phyloP scores from a whole-genome alignment of 805 yeast species.

The Metschnikowia drakensbergensis region DNA sequence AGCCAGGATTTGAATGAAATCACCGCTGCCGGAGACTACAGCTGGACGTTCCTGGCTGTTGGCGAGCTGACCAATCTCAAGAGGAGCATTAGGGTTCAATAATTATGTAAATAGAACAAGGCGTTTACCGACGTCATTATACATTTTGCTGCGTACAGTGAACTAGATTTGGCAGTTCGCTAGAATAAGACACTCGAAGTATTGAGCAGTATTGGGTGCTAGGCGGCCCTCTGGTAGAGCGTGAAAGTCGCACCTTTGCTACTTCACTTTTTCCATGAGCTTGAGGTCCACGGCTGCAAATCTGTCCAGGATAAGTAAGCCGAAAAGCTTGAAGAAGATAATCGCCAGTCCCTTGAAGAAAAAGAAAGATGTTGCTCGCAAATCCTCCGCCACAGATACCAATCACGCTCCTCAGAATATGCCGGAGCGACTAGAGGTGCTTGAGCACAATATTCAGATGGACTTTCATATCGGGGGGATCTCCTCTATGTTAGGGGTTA shows the following conservation, averaged over 20 bases:
- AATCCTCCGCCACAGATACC: not conserved
- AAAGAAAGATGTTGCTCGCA: constrained; percentile 10
- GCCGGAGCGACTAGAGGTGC: constrained; percentile 17
- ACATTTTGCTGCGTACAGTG: not conserved
- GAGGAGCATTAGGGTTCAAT: constrained; percentile 17
- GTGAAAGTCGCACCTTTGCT: constrained; percentile 1
- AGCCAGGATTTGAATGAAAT: constrained; percentile 17
- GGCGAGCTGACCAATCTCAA: constrained; percentile 22
- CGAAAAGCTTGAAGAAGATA: constrained; percentile 20
- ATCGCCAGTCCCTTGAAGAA: constrained; percentile 26
- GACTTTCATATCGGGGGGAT: constrained; percentile 34
- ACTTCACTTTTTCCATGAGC: constrained; percentile 11
- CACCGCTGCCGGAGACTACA: constrained; percentile 25
- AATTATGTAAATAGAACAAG: constrained; percentile 13
- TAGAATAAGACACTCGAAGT: too few species aligned
- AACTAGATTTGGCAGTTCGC: not conserved
- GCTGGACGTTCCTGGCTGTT: constrained; percentile 27
- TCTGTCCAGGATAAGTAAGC: constrained; percentile 30
- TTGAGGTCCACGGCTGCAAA: constrained; percentile 39
- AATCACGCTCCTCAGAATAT: not conserved
- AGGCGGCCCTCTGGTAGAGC: not conserved
- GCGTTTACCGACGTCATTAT: not conserved
- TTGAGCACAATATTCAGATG: constrained; percentile 37
- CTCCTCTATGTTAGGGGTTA: constrained; percentile 30
- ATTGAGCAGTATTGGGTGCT: not conserved